Evolutionary conservation across 2,329 filamentous ascomycete species (phyloP), one percentile per base, ranked within the genome.

Genomic region (Aspergillus tamarii): DNA sequence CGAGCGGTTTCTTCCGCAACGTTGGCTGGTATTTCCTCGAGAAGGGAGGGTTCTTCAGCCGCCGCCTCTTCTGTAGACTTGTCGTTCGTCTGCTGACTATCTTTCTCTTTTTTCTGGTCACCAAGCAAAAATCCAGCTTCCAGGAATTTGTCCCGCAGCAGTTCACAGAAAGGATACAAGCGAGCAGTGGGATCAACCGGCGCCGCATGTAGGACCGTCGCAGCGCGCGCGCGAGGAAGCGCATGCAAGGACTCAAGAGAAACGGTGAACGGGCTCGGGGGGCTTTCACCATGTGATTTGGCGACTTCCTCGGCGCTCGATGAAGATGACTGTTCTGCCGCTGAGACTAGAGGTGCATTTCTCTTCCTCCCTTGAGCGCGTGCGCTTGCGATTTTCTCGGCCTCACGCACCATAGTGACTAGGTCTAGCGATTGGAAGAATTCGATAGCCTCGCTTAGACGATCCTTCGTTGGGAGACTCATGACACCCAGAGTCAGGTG

Each of bases 401-500:
- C 77, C 55, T 79, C 72, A 36, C 64, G 67, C 54, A 82, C 69
- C 45, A 84, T 64, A 2, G 64, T 62, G 12, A 59, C 61, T 3
- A 87, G 65, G 68, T 88, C 80, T 0, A 88, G 70, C 0, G 72
- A 74, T 12, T 79, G 64, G 0, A 88, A 74, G 16, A 84, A 76
- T 1, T 70, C 50, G 28, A 82, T 68, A 0, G 85, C 87, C 34
- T 78, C 76, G 0, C 82, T 70, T 2, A 89, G 66, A 1, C 78
- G 76, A 53, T 84, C 82, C 3, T 82, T 77, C 2, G 80, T 82
- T 3, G 82, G 78, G 11, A 97, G 84, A 67, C 86, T 90, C 91
- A 97, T 94, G 1, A 96, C 91, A 0, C 93, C 94, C 0, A 97
- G 83, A 0, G 94, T 97, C 3, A 96, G 81, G 77, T 98, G 94